These are phyloP conservation scores for Mallotus repandus DNA, from an alignment of 441 rosid species.

Conservation along the genomic window DNA sequence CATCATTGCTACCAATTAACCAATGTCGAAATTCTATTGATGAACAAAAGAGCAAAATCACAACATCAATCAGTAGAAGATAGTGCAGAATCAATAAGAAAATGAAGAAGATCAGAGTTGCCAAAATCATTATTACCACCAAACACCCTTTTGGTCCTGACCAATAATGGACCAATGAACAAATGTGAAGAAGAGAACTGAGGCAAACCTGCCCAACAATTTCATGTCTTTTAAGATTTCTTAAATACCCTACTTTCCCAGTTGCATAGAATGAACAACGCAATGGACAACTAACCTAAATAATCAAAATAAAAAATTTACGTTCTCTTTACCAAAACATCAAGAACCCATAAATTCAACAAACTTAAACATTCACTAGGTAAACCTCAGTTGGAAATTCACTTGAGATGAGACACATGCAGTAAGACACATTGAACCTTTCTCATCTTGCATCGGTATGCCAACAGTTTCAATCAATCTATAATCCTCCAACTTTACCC, in stretches of 20 bases:
- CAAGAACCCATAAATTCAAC: not conserved
- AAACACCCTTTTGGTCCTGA: too few relatives aligned
- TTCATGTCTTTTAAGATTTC: conserved; percentile 87
- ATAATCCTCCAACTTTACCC: conserved; percentile 65
- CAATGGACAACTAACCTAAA: conserved; percentile 93
- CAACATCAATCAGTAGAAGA: too few relatives aligned
- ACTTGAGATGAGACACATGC: conserved; percentile 97
- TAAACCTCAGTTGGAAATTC: conserved; percentile 10
- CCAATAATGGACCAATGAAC: too few relatives aligned
- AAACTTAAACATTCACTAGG: not conserved
- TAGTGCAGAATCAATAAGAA: too few relatives aligned
- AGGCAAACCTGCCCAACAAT: conserved; percentile 77
- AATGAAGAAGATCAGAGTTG: too few relatives aligned
- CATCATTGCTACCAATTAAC: too few relatives aligned
- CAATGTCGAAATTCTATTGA: too few relatives aligned
- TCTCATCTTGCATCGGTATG: conserved; percentile 76
- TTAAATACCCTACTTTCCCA: conserved; percentile 91
- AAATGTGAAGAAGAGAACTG: too few relatives aligned
- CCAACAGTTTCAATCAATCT: conserved; percentile 92
- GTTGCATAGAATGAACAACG: conserved; percentile 97
- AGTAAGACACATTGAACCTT: conserved; percentile 77
- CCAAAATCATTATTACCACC: too few relatives aligned
- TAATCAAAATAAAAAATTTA: not conserved
- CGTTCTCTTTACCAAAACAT: not conserved
- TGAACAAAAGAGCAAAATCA: too few relatives aligned